phyloP scores from a whole-genome alignment of 2,329 filamentous ascomycete species.

The Arachnomyces sp. region DNA sequence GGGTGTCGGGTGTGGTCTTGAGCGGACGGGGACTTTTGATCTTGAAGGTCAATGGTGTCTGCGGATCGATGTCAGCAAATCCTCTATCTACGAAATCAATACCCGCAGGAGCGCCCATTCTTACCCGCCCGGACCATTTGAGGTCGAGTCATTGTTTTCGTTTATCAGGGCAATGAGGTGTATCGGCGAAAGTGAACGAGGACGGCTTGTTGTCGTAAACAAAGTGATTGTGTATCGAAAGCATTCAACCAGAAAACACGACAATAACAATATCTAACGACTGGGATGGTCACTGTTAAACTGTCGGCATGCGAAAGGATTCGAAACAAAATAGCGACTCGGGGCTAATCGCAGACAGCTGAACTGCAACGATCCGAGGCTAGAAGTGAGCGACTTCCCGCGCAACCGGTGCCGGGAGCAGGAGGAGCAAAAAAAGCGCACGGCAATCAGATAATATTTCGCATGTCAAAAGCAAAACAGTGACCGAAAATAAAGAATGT shows the following conservation, averaged over 20 bases:
- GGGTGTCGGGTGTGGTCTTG: constrained; percentile 64
- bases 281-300: no score
- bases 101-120: constrained; percentile 10
- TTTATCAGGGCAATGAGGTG: constrained; percentile 4
- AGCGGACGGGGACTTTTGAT: constrained; percentile 70
- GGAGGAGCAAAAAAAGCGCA: no score
- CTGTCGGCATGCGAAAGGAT: no score
- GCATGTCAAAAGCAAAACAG: no score
- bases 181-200: constrained; percentile 8
- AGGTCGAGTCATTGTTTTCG: constrained; percentile 32
- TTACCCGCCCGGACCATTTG: constrained; percentile 40
- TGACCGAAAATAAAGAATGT: no score
- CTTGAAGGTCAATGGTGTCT: constrained; percentile 95
- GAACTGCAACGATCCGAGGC: no score
- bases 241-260: no score
- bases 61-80: constrained; percentile 11
- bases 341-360: constrained; percentile 11
- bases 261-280: no score
- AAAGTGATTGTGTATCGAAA: constrained; percentile 13
- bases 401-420: no score
- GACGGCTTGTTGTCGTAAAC: constrained; percentile 11
- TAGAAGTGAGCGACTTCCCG: no score
- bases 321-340: background rate
- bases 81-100: no score
- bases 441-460: no score